Base-by-base conservation (phyloP, 805 yeast species). In the Kazachstania kunashirensis region DNA sequence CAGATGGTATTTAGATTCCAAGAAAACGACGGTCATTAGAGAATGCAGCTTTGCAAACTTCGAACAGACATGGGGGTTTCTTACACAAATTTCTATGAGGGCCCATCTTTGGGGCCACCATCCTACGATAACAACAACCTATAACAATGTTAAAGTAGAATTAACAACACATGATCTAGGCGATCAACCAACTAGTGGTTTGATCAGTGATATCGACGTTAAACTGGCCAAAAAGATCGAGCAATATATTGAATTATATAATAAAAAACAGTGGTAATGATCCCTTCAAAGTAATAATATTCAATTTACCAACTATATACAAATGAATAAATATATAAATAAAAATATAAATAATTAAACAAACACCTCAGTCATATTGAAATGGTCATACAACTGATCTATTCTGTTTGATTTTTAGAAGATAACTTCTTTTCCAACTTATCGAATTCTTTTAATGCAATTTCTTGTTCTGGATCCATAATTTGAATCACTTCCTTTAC, bases 401-500 rank as follows among this genome's bases (percentile, higher is more conserved):
- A n/a, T n/a, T n/a, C n/a, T n/a, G n/a, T n/a, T n/a, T n/a, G n/a
- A n/a, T 36, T 36, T 17, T 37, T 43, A 14, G 41, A 29, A 29
- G 67, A 61, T 41, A 77, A 61, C 43, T 65, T 69, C 47, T 71
- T 68, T 57, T 86, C 96, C 36, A 86, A 70, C 59, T 84, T 83
- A 52, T 84, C 89, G 59, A 84, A 85, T 60, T 86, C 95, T 44
- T 75, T 72, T 33, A 84, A 57, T 1, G 95, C 89, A 27, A 85
- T 70, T 57, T 65, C 66, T 45, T 74, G 79, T 39, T 79, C 89
- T 34, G 82, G 89, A 45, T 84, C 95, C 36, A 81, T 64, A n/a
- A 84, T 77, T 59, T 86, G 96, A 52, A 79, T 77, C 15, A 92
- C 96, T 30, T 81, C 82, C 38, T 75, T 72, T 23, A 92, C 96